These are phyloP conservation scores for Tolypocladium capitatum DNA, from an alignment of 2,329 filamentous ascomycete genomes.

Conservation along the genomic window DNA sequence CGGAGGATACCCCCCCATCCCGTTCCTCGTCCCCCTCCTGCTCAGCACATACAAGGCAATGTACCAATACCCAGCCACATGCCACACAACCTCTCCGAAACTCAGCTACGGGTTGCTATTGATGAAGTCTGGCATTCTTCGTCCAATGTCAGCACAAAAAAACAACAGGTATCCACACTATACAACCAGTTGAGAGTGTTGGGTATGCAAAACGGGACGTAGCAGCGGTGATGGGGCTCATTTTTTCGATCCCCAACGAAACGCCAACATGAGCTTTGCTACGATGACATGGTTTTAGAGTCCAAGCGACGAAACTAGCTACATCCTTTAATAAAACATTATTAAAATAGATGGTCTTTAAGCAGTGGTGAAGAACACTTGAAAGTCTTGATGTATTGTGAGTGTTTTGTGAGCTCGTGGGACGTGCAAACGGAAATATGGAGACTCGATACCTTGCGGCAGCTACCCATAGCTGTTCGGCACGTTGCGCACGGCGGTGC, in stretches of 20 bases:
- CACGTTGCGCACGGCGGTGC: neutral
- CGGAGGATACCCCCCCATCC: neutral
- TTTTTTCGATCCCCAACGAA: neutral
- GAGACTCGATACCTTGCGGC: neutral
- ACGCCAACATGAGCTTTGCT: neutral
- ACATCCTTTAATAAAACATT: neutral
- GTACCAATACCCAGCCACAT: neutral
- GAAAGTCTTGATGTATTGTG: neutral
- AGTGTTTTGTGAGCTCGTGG: neutral
- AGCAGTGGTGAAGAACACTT: neutral
- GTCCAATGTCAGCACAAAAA: conserved; percentile 1
- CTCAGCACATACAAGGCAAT: neutral
- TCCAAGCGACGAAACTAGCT: neutral
- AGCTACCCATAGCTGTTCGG: neutral
- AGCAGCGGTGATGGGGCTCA: conserved; percentile 1
- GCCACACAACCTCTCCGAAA: conserved; percentile 26
- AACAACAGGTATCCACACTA: conserved; percentile 1
- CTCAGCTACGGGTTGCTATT: conserved; percentile 51
- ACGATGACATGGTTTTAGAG: neutral
- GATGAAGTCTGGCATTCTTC: conserved; percentile 37
- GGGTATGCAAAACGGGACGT: conserved; percentile 2
- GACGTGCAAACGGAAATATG: neutral
- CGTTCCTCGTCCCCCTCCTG: neutral
- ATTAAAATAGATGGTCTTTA: neutral
- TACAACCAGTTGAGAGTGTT: conserved; percentile 1